Evolutionary conservation across 192 early-diverging fungal species (phyloP).

Genomic region (Dimargaris verticillata): DNA sequence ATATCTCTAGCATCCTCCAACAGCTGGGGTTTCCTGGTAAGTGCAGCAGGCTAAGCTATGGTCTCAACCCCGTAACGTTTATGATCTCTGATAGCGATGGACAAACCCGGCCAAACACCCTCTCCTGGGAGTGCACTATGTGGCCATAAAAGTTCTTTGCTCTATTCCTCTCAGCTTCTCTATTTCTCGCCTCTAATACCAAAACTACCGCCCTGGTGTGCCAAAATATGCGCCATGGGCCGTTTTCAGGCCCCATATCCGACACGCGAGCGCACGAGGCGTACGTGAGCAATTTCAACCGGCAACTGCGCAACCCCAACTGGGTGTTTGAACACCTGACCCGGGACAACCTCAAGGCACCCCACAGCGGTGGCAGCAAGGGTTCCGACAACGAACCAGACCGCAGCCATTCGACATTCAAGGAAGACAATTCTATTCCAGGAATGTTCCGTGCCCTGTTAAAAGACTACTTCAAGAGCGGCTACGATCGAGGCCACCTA

Average conservation of each 20-base stretch:
- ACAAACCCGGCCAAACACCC: too few species aligned
- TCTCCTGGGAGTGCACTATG: too few species aligned
- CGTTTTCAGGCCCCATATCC: slow-evolving; percentile 47
- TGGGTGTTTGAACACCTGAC: slow-evolving; percentile 61
- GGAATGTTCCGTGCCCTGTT: slow-evolving; percentile 54
- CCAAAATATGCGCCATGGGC: too few species aligned
- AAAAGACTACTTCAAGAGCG: slow-evolving; percentile 60
- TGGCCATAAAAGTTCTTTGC: too few species aligned
- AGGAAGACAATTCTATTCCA: slow-evolving; percentile 61
- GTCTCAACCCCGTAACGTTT: too few species aligned
- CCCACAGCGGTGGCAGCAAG: slow-evolving; percentile 13
- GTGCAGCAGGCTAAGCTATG: neutral
- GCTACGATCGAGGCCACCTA: slow-evolving; percentile 87
- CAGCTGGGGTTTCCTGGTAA: neutral
- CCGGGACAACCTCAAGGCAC: slow-evolving; percentile 29
- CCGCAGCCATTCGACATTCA: slow-evolving; percentile 56
- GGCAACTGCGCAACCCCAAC: slow-evolving; percentile 51
- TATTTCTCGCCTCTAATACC: too few species aligned
- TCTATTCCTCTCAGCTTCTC: too few species aligned
- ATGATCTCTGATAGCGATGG: too few species aligned
- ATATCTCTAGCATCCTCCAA: neutral
- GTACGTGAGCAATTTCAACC: slow-evolving; percentile 65
- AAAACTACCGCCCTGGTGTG: too few species aligned
- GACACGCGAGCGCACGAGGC: slow-evolving; percentile 49
- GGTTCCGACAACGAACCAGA: slow-evolving; percentile 36